Evolutionary conservation across 1,139 yeast species (phyloP).

Genomic region (Nakaseomyces sp.): DNA sequence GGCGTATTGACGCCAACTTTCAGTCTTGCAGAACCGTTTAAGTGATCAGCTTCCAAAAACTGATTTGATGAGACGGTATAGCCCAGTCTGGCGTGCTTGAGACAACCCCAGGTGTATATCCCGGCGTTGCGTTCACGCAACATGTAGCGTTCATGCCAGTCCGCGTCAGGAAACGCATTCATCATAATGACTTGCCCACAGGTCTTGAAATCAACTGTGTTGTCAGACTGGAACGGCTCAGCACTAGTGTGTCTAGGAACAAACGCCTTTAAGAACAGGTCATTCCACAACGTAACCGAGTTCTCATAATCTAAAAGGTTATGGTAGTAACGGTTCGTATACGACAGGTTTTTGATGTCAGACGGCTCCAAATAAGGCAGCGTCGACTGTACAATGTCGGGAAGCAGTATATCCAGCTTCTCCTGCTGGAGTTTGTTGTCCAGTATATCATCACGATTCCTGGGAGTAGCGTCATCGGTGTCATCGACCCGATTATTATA

Average conservation of each 20-base stretch:
- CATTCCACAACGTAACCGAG: conserved; percentile 39
- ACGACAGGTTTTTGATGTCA: conserved; percentile 43
- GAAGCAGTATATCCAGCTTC: conserved; percentile 17
- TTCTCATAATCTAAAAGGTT: conserved; percentile 31
- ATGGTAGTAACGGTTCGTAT: conserved; percentile 34
- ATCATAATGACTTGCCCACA: conserved; percentile 29
- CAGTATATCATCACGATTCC: background rate
- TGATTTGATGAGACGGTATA: conserved; percentile 32
- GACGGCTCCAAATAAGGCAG: conserved; percentile 34
- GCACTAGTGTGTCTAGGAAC: conserved; percentile 34
- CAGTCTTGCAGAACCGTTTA: conserved; percentile 30
- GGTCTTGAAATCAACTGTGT: conserved; percentile 19
- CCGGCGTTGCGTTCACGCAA: conserved; percentile 37
- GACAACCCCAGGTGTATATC: conserved; percentile 58
- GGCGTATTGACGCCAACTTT: conserved; percentile 39
- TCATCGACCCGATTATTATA: background rate
- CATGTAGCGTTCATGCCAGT: conserved; percentile 47
- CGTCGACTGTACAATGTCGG: conserved; percentile 27
- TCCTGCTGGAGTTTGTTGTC: background rate
- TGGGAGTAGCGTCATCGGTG: background rate
- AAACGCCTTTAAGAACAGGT: conserved; percentile 43
- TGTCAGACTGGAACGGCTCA: conserved; percentile 34
- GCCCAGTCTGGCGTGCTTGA: conserved; percentile 51
- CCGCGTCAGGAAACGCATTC: conserved; percentile 25
- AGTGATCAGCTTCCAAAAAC: conserved; percentile 24